Conservation (phyloP, 176 grass and related monocot species). For the Aegilops sharonensis region DNA sequence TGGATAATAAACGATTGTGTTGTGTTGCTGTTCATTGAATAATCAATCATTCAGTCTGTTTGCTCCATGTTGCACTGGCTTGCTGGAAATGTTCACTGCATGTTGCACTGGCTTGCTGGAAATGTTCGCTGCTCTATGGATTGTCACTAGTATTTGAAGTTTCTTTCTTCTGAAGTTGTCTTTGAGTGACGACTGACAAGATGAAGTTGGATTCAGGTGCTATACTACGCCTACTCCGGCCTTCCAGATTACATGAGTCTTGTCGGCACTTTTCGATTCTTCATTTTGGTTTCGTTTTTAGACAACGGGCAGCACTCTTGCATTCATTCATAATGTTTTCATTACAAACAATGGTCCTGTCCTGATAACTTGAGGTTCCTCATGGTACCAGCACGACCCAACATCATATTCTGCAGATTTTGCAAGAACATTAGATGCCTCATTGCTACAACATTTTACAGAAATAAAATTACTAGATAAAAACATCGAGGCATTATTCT, state of each 20-base stretch:
- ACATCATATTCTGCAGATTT: background rate
- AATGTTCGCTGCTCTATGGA: background rate
- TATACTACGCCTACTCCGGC: background rate
- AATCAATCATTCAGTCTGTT: constrained; percentile 7
- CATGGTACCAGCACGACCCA: background rate
- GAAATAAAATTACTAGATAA: no score
- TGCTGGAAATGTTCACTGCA: background rate
- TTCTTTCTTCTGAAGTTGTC: background rate
- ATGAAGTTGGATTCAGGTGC: background rate
- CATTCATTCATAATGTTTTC: background rate
- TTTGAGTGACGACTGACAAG: background rate
- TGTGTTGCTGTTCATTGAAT: constrained; percentile 28
- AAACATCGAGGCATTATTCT: no score
- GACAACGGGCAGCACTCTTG: no score
- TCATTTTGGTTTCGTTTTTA: background rate
- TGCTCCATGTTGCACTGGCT: background rate
- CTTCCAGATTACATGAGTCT: background rate
- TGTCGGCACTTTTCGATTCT: background rate
- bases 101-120: background rate
- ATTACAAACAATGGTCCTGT: background rate
- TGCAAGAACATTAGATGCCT: background rate
- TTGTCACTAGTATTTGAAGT: background rate
- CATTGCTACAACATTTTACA: background rate
- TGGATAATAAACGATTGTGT: constrained; percentile 25
- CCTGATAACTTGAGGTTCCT: background rate